A percentile compares a stretch with the other conserved stretches of the same genome.
Evolutionary conservation across 768 basidiomycete genomes (phyloP).

Genomic region (Coprinopsis sp.): DNA sequence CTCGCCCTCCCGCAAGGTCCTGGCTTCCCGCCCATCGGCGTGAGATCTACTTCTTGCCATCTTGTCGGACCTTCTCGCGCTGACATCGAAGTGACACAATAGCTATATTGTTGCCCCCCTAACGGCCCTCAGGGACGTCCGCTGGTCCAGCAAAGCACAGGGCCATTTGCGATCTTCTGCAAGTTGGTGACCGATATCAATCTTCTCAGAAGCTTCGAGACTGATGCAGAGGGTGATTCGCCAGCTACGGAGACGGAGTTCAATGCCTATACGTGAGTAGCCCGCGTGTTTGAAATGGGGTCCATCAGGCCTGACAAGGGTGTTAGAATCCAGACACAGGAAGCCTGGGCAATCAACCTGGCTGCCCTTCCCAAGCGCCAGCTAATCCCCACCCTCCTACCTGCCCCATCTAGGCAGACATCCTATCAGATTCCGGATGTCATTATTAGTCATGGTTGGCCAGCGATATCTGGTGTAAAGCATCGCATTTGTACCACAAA

Average conservation of each 20-base stretch:
- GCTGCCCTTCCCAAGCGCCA: slow-evolving; percentile 12
- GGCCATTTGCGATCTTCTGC: slow-evolving; percentile 16
- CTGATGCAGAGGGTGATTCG: slow-evolving; percentile 4
- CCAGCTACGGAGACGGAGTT: slow-evolving; percentile 9
- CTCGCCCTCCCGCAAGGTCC: neutral
- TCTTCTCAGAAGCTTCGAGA: neutral
- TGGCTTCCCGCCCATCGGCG: neutral
- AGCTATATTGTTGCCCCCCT: slow-evolving; percentile 17
- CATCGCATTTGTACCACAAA: too few species aligned
- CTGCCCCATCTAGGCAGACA: slow-evolving; percentile 11
- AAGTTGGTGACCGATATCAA: slow-evolving; percentile 9
- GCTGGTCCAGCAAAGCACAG: slow-evolving; percentile 12
- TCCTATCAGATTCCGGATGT: neutral
- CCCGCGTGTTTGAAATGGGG: too few species aligned
- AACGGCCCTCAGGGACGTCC: slow-evolving; percentile 10
- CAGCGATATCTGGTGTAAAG: too few species aligned
- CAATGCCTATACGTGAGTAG: slow-evolving; percentile 16
- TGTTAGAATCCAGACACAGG: slow-evolving; percentile 16
- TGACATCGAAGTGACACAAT: neutral
- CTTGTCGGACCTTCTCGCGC: neutral
- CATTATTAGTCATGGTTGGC: too few species aligned
- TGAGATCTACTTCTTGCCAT: too few species aligned
- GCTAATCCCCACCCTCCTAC: slow-evolving; percentile 16
- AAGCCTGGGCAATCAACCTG: slow-evolving; percentile 8
- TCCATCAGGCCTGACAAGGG: too few species aligned